These are phyloP conservation scores for Suillus cothurnatus DNA, from an alignment of 768 basidiomycete genomes.

Conservation along the genomic window DNA sequence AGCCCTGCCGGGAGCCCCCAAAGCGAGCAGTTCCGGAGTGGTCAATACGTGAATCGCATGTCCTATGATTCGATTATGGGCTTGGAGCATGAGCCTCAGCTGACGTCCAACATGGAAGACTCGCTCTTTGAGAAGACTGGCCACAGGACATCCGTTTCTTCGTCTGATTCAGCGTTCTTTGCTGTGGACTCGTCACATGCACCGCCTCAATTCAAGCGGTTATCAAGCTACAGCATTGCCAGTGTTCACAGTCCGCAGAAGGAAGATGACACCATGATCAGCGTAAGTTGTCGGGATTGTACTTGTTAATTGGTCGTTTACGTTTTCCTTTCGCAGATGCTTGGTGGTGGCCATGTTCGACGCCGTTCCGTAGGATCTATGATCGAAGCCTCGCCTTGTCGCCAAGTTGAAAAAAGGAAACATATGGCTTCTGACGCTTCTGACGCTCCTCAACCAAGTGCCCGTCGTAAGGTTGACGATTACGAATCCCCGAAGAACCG, in stretches of 20 bases:
- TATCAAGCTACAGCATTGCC: constrained; percentile 63
- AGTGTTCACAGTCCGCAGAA: constrained; percentile 49
- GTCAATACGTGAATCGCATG: constrained; percentile 35
- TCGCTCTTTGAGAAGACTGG: constrained; percentile 69
- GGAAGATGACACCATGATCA: constrained; percentile 85
- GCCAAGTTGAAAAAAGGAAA: constrained; percentile 65
- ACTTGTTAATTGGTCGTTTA: constrained; percentile 8
- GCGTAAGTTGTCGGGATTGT: constrained; percentile 43
- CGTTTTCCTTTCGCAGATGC: constrained; percentile 53
- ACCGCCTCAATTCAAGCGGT: constrained; percentile 59
- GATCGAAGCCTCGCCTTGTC: constrained; percentile 70
- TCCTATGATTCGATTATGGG: constrained; percentile 74
- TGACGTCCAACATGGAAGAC: constrained; percentile 37
- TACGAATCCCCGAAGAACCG: constrained; percentile 44
- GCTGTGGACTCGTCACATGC: constrained; percentile 42
- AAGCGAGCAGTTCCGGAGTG: constrained; percentile 15
- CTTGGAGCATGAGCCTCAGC: constrained; percentile 42
- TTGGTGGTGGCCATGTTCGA: constrained; percentile 76
- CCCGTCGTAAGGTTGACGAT: constrained; percentile 37
- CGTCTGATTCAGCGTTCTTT: constrained; percentile 63
- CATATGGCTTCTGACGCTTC: constrained; percentile 38
- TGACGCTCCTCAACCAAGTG: constrained; percentile 29
- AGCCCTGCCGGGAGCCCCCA: constrained; percentile 31
- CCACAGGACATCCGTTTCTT: constrained; percentile 46
- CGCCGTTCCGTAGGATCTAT: constrained; percentile 66